These are phyloP conservation scores for Fusarium azukiicola DNA, from an alignment of 2,329 filamentous ascomycete species.

Conservation along the genomic window DNA sequence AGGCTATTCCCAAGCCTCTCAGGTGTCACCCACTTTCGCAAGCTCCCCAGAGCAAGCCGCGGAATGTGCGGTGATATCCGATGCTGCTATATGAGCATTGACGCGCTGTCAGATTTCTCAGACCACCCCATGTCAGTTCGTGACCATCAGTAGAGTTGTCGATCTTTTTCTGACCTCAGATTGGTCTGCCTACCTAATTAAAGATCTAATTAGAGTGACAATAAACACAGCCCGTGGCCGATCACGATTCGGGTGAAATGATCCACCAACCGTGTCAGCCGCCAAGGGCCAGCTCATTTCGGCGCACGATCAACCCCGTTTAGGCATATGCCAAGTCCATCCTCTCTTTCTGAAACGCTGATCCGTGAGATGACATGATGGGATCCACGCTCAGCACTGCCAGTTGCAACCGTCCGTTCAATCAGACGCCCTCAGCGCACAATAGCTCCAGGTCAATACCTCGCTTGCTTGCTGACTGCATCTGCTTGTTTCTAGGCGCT, in stretches of 20 bases:
- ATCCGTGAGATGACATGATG: conserved; percentile 7
- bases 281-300: not conserved
- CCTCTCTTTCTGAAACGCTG: conserved; percentile 7
- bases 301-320: not conserved
- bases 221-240: not conserved
- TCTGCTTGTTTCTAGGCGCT: not conserved
- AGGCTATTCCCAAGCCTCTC: no score
- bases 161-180: not conserved
- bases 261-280: not conserved
- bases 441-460: not conserved
- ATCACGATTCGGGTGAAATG: conserved; percentile 1
- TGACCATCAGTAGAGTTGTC: not conserved
- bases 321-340: not conserved
- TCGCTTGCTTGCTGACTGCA: conserved; percentile 17
- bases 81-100: no score
- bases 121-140: not conserved
- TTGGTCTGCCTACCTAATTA: not conserved
- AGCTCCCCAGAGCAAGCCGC: no score
- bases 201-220: not conserved
- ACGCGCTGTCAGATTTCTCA: not conserved
- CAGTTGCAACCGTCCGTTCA: not conserved
- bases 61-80: no score
- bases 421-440: not conserved
- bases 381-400: conserved; percentile 12
- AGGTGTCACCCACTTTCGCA: no score